Evolutionary conservation across 805 yeast genomes (phyloP).

Genomic region (Yamadazyma sp.): DNA sequence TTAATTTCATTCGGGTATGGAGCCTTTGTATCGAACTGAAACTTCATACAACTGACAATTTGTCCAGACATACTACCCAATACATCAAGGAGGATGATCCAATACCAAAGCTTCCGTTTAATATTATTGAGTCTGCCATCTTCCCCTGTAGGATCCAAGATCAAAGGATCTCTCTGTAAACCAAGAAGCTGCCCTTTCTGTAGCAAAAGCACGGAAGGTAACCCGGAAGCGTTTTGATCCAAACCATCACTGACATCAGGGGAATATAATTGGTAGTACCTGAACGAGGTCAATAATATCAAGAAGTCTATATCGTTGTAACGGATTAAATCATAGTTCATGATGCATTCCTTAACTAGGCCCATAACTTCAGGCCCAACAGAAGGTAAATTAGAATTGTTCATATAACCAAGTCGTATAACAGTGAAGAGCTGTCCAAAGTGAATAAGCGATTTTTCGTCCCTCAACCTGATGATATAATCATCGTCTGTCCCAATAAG

Average conservation of each 20-base stretch:
- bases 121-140: slow-evolving; percentile 24
- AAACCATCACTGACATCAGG: slow-evolving; percentile 57
- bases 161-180: slow-evolving; percentile 61
- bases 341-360: slow-evolving; percentile 34
- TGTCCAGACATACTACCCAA: slow-evolving; percentile 27
- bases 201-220: slow-evolving; percentile 51
- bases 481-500: slow-evolving; percentile 42
- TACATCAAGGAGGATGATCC: slow-evolving; percentile 25
- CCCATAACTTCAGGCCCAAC: slow-evolving; percentile 24
- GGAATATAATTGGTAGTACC: slow-evolving; percentile 46
- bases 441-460: slow-evolving; percentile 28
- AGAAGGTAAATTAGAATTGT: neutral
- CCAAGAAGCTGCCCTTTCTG: slow-evolving; percentile 70
- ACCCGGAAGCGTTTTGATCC: slow-evolving; percentile 60
- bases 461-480: slow-evolving; percentile 22
- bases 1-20: slow-evolving; percentile 20
- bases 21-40: slow-evolving; percentile 27
- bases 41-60: slow-evolving; percentile 25
- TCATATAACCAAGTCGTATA: slow-evolving; percentile 21
- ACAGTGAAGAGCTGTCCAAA: slow-evolving; percentile 33
- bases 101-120: slow-evolving; percentile 36
- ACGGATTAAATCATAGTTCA: slow-evolving; percentile 28
- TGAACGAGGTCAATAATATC: slow-evolving; percentile 52
- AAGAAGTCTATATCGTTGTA: slow-evolving; percentile 49
- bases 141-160: slow-evolving; percentile 20